A percentile compares a stretch with the other conserved stretches of the same genome.
These are phyloP conservation scores for Ophiosphaerella herpotricha DNA, from an alignment of 2,329 filamentous ascomycete genomes.

Conservation along the genomic window DNA sequence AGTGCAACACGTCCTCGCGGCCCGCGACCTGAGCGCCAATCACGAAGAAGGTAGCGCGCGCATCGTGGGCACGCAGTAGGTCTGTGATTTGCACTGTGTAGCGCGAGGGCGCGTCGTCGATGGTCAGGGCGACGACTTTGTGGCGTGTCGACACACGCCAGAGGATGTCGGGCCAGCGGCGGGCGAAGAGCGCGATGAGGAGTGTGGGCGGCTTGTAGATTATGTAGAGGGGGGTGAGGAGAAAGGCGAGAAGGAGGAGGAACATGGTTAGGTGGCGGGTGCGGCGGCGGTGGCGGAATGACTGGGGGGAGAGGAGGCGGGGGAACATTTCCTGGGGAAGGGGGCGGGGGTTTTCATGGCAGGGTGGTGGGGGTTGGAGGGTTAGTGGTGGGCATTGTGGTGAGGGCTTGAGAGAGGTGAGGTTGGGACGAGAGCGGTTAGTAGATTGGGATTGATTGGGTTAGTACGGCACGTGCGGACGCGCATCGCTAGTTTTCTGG, in stretches of 20 bases:
- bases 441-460: neutral
- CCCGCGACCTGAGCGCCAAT: conserved; percentile 76
- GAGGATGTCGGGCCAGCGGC: conserved; percentile 76
- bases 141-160: conserved; percentile 66
- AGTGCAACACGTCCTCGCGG: conserved; percentile 53
- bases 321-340: conserved; percentile 29
- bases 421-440: neutral
- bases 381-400: neutral
- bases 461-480: conserved; percentile 18
- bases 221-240: conserved; percentile 58
- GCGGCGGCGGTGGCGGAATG: conserved; percentile 45
- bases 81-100: conserved; percentile 73
- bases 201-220: conserved; percentile 81
- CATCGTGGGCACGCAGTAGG: conserved; percentile 66
- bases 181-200: conserved; percentile 71
- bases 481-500: conserved; percentile 11
- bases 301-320: conserved; percentile 38
- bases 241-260: conserved; percentile 27
- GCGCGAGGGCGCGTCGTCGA: conserved; percentile 82
- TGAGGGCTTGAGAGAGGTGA: neutral
- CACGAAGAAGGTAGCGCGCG: conserved; percentile 83
- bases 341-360: neutral
- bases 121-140: conserved; percentile 78
- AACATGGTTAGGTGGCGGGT: conserved; percentile 46
- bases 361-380: too few relatives aligned